These are phyloP conservation scores for Astrothelium macrocarpum DNA, from an alignment of 495 filamentous ascomycete species.

Conservation along the genomic window DNA sequence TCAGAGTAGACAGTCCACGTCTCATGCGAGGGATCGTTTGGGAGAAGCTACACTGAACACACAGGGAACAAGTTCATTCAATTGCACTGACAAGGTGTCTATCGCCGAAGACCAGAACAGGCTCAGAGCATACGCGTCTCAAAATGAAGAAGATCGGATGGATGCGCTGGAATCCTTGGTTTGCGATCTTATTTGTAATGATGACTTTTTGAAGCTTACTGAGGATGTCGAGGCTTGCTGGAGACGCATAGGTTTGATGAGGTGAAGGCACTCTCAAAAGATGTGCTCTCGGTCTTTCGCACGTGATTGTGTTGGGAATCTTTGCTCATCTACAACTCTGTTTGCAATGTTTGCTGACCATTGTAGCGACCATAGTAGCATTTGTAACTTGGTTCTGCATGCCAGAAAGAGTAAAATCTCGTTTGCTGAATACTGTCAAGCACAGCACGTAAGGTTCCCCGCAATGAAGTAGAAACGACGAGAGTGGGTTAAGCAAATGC, in stretches of 20 bases:
- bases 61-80: conserved; percentile 14
- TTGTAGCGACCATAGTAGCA: too few species aligned
- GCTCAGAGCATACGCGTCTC: conserved; percentile 29
- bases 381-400: too few species aligned
- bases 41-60: conserved; percentile 15
- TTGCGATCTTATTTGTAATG: conserved; percentile 33
- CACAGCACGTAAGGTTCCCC: background rate
- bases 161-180: conserved; percentile 35
- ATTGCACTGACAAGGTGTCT: conserved; percentile 16
- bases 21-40: background rate
- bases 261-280: conserved; percentile 12
- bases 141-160: conserved; percentile 28
- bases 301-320: background rate
- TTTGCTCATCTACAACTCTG: background rate
- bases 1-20: background rate
- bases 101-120: conserved; percentile 4
- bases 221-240: conserved; percentile 35
- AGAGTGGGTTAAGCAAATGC: background rate
- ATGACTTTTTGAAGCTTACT: conserved; percentile 35
- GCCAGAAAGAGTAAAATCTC: too few species aligned
- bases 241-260: conserved; percentile 33
- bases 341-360: too few species aligned
- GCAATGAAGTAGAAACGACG: background rate
- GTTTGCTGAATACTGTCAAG: too few species aligned
- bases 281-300: background rate